Conservation (phyloP, 2,329 filamentous ascomycete species). For the Penicillium sp. region DNA sequence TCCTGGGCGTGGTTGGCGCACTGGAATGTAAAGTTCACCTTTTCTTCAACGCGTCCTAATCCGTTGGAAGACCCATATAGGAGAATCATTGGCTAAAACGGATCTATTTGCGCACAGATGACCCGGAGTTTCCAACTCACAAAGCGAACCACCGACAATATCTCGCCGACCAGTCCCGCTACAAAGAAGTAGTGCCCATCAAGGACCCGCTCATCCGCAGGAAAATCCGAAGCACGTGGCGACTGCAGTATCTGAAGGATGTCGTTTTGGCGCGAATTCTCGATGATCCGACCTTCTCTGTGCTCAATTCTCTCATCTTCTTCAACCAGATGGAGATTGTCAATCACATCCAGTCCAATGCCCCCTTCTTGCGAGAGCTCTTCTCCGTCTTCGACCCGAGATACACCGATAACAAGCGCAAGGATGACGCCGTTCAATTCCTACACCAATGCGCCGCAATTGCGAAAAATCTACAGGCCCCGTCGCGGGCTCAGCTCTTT, state of each 20-base stretch:
- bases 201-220: constrained; percentile 71
- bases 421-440: constrained; percentile 91
- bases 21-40: constrained; percentile 61
- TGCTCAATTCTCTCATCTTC: constrained; percentile 95
- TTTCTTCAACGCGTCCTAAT: constrained; percentile 3
- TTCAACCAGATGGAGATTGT: constrained; percentile 99
- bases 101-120: constrained; percentile 50
- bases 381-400: constrained; percentile 75
- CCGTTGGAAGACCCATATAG: neutral
- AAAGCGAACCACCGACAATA: constrained; percentile 97
- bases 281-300: constrained; percentile 95
- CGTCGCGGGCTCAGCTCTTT: constrained; percentile 73
- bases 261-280: constrained; percentile 95
- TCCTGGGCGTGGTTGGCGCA: constrained; percentile 88
- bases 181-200: constrained; percentile 93
- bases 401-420: constrained; percentile 60
- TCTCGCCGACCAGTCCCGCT: constrained; percentile 78
- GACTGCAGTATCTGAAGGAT: constrained; percentile 93
- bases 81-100: constrained; percentile 25
- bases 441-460: constrained; percentile 94
- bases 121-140: constrained; percentile 94
- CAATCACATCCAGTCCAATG: constrained; percentile 82
- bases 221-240: constrained; percentile 96
- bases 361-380: constrained; percentile 70
- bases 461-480: constrained; percentile 87